A percentile compares a stretch with the other conserved stretches of the same genome.
phyloP scores from a whole-genome alignment of 2,329 filamentous ascomycete genomes.

The Lecanicillium sp. region DNA sequence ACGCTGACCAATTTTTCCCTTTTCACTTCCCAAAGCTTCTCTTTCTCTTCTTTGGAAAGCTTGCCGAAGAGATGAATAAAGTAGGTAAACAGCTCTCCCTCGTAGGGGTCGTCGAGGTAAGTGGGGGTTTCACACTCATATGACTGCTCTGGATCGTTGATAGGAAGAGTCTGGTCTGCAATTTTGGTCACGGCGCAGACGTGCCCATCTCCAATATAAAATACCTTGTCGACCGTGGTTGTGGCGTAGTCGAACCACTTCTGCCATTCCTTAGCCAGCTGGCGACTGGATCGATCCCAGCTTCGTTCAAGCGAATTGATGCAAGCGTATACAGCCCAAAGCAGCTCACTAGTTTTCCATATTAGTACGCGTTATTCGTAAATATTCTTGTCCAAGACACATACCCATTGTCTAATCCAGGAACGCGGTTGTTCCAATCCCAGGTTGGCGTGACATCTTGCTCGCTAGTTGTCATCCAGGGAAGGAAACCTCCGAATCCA shows the following conservation, averaged over 20 bases:
- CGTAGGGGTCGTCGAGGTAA: constrained; percentile 32
- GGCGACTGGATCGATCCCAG: constrained; percentile 11
- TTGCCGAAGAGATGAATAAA: constrained; percentile 31
- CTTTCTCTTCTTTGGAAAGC: constrained; percentile 23
- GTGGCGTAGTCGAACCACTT: constrained; percentile 32
- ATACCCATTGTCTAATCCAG: constrained; percentile 32
- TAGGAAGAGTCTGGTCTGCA: constrained; percentile 22
- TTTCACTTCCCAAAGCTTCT: constrained; percentile 29
- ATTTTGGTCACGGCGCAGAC: constrained; percentile 31
- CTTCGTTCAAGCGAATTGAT: constrained; percentile 27
- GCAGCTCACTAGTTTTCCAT: constrained; percentile 30
- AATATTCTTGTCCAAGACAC: background rate
- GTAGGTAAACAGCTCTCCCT: constrained; percentile 33
- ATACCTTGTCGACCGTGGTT: constrained; percentile 26
- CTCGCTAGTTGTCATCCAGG: constrained; percentile 26
- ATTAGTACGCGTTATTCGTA: background rate
- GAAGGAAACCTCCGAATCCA: constrained; percentile 32
- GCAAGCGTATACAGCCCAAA: constrained; percentile 34
- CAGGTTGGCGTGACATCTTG: constrained; percentile 23
- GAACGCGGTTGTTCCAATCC: constrained; percentile 31
- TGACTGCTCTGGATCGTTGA: constrained; percentile 18
- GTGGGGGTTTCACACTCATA: constrained; percentile 28
- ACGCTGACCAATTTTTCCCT: constrained; percentile 26
- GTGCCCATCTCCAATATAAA: constrained; percentile 27
- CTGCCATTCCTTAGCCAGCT: constrained; percentile 28